Evolutionary conservation across 108 stramenopile genomes (phyloP).

Genomic region (Craspedostauros australis): DNA sequence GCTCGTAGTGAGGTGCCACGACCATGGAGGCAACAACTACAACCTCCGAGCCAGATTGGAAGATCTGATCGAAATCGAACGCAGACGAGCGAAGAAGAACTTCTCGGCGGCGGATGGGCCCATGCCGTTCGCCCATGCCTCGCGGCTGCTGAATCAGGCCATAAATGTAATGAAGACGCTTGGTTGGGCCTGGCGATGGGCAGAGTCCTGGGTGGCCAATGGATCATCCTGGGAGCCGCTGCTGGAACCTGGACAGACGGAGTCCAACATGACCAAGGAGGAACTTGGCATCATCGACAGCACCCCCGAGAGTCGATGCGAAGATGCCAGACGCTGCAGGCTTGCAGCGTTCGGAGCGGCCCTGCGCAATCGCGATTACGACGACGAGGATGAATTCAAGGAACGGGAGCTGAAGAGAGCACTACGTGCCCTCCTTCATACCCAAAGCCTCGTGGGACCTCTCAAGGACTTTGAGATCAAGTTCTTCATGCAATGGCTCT

Average conservation of each 20-base stretch:
- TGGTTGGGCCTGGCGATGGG: slow-evolving; percentile 90
- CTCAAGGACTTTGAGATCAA: slow-evolving; percentile 62
- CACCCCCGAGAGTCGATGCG: slow-evolving; percentile 51
- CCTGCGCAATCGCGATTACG: slow-evolving; percentile 73
- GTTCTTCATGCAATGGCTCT: slow-evolving; percentile 67
- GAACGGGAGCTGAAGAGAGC: slow-evolving; percentile 52
- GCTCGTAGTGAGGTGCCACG: slow-evolving; percentile 67
- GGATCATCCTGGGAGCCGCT: slow-evolving; percentile 80
- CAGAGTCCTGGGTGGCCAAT: slow-evolving; percentile 80
- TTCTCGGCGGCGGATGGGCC: slow-evolving; percentile 31
- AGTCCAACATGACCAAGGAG: slow-evolving; percentile 68
- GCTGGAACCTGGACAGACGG: slow-evolving; percentile 56
- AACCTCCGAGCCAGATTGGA: slow-evolving; percentile 75
- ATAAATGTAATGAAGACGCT: slow-evolving; percentile 54
- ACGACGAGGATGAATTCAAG: slow-evolving; percentile 61
- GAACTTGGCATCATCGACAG: slow-evolving; percentile 69
- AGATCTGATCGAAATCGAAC: slow-evolving; percentile 66
- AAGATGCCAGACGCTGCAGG: slow-evolving; percentile 70
- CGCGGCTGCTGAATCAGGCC: slow-evolving; percentile 49
- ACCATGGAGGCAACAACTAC: slow-evolving; percentile 48
- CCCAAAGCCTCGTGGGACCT: slow-evolving; percentile 77
- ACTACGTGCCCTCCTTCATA: slow-evolving; percentile 56
- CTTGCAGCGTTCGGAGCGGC: slow-evolving; percentile 84
- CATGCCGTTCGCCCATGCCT: slow-evolving; percentile 61
- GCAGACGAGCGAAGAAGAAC: slow-evolving; percentile 30